phyloP scores from a whole-genome alignment of 371 early-diverging fungal genomes.

The Umbelopsis sp. region DNA sequence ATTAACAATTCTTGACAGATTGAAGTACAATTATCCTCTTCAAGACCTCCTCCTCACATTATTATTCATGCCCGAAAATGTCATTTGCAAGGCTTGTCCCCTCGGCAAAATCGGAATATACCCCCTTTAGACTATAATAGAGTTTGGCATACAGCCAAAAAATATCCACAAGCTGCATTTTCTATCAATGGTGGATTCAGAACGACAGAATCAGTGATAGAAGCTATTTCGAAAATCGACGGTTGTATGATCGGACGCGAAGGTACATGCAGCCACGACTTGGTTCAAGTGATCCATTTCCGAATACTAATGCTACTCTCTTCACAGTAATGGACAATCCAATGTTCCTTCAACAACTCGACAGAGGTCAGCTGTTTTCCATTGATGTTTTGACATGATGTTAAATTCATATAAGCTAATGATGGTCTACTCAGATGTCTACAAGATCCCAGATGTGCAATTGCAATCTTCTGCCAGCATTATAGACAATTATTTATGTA shows the following conservation, averaged over 20 bases:
- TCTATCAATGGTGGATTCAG: conserved; percentile 86
- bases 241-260: conserved; percentile 83
- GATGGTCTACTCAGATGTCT: conserved; percentile 25
- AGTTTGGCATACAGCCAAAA: conserved; percentile 68
- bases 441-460: conserved; percentile 30
- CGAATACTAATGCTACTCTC: not conserved
- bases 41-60: conserved; percentile 51
- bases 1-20: conserved; percentile 21
- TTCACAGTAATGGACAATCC: conserved; percentile 42
- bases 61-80: conserved; percentile 91
- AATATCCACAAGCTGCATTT: conserved; percentile 68
- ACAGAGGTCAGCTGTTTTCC: conserved; percentile 26
- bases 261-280: conserved; percentile 33
- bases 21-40: conserved; percentile 38
- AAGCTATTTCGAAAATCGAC: conserved; percentile 54
- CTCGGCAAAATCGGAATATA: conserved; percentile 82
- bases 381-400: too few relatives aligned
- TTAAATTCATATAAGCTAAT: not conserved
- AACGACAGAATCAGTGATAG: conserved; percentile 41
- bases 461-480: conserved; percentile 43
- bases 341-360: conserved; percentile 37
- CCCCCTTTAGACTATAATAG: conserved; percentile 81
- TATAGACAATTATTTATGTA: conserved; percentile 47
- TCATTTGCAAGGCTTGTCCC: conserved; percentile 81
- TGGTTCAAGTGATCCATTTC: too few relatives aligned